Base-by-base conservation (phyloP, 345 rosid genomes). In the Hibiscus tridactylites region DNA sequence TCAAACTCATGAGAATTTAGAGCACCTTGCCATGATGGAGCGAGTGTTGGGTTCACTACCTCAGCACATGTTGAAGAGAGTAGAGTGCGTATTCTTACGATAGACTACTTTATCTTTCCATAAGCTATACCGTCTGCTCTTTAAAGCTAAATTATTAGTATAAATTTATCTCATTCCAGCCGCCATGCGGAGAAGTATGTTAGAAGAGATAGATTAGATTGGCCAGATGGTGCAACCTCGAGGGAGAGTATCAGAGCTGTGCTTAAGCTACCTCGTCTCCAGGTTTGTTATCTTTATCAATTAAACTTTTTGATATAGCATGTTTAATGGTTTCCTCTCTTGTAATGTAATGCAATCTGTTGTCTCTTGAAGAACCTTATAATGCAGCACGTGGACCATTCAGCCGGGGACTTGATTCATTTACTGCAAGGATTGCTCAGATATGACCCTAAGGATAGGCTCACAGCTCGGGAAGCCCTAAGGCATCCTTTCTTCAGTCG, bases 1-100 rank as follows among this genome's bases (percentile, higher is more conserved):
- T 64, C 91, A 91, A 79, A 91, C 96, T 2, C 93, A 88, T 70
- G 93, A 91, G 79, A 91, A 91, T 74, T 80, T 91, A 73, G 93
- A 58, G 64, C 64, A 60, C 39, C 39, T 60, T 13, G 39, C 65
- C 28, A 63, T 63, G 68, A 63, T 37, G 68, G 68, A 63, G 49
- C 50, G 29, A 19, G 50, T 63, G 15, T 39, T 63, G 19, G 68
- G 68, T 37, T 6, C 68, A 37, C 68, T 63, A 37, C 68, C 50
- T 37, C 68, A 63, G 68, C 68, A 17, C 50, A 63, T 63, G 68
- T 37, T 63, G 68, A 63, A 37, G 50, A 63, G 50, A 17, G 28
- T 17, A 31, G 44, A 60, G 44, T 61, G 8, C 3, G 65, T 61
- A 3, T 56, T 70, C 71, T 71, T 50, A 1, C 11, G 49, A 64